Base-by-base conservation (phyloP, 2,329 filamentous ascomycete species). In the Fusarium duplospermum region DNA sequence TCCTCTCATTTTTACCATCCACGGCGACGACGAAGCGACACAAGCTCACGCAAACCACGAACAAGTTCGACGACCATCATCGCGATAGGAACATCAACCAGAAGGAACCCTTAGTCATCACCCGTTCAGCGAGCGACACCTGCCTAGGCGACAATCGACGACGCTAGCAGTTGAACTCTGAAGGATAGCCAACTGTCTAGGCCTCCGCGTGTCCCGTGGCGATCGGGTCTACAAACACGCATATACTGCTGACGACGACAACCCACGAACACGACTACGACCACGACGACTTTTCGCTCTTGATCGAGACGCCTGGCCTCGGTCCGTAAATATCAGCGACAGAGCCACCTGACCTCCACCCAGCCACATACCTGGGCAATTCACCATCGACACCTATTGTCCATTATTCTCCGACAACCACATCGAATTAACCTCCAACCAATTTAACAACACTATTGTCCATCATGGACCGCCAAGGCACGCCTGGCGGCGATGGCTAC, bases 401-500 rank as follows among this genome's bases (percentile, higher is more conserved):
- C 47, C 20, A 60, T 52, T 20, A 40, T 64, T 38, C 56, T 29
- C 59, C n/a, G 62, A 33, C 58, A 69, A 58, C 24, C 60, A 45
- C 24, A 52, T 69, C 59, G 40, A 54, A 61, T 52, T 40, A 68
- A 36, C 42, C 40, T n/a, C 9, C n/a, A 18, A 38, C 40, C 27
- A 22, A 50, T 54, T 33, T 52, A 54, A 16, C 38, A 60, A 35
- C 40, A 40, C 36, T 60, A 31, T 9, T 65, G 36, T 72, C 57
- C 71, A 81, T 66, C 67, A 85, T 85, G 84, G 82, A 82, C 76
- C 82, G 82, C 75, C 82, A 80, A 79, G 78, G 79, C 77, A 80
- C 78, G 68, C 80, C 82, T 67, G 78, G 78, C 74, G 77, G 78
- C 72, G 82, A 78, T 42, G 84, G 87, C 8, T 89, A 90, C 78